These are phyloP conservation scores for Pachyrhizus erosus DNA, from an alignment of 306 rosid species.

Conservation along the genomic window DNA sequence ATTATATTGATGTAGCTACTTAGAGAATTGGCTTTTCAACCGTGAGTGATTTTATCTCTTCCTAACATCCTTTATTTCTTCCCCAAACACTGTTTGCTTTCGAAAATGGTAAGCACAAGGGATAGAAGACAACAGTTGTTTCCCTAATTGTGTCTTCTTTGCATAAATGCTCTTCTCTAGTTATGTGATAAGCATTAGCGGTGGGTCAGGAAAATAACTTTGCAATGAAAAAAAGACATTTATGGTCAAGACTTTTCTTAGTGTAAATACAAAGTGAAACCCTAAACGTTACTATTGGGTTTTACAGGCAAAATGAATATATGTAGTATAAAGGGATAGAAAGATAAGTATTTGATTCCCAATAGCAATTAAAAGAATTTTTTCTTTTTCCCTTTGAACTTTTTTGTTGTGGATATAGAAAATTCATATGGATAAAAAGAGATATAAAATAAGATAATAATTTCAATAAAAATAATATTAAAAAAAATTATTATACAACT, in stretches of 20 bases:
- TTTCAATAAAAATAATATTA: too few relatives aligned
- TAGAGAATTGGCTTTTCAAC: neutral
- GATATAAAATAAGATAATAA: too few relatives aligned
- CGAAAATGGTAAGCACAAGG: slow-evolving; percentile 6
- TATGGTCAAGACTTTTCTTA: neutral
- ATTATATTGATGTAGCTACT: too few relatives aligned
- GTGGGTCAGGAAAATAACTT: neutral
- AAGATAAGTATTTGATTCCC: neutral
- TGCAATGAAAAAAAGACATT: neutral
- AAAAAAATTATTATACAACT: too few relatives aligned
- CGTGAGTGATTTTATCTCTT: neutral
- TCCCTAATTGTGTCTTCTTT: neutral
- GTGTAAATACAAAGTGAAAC: neutral
- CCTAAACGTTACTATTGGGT: neutral
- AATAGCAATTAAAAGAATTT: neutral
- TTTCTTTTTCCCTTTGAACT: neutral
- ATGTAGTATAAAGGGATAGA: neutral
- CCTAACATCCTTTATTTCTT: neutral
- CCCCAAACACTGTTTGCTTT: neutral
- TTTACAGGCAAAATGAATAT: neutral
- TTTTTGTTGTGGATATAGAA: slow-evolving; percentile 45
- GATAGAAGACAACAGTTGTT: slow-evolving; percentile 7
- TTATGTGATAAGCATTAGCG: neutral
- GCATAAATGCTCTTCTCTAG: neutral
- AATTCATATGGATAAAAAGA: slow-evolving; percentile 65